These are phyloP conservation scores for Arthromyces matolae DNA, from an alignment of 768 basidiomycete species.

Conservation along the genomic window DNA sequence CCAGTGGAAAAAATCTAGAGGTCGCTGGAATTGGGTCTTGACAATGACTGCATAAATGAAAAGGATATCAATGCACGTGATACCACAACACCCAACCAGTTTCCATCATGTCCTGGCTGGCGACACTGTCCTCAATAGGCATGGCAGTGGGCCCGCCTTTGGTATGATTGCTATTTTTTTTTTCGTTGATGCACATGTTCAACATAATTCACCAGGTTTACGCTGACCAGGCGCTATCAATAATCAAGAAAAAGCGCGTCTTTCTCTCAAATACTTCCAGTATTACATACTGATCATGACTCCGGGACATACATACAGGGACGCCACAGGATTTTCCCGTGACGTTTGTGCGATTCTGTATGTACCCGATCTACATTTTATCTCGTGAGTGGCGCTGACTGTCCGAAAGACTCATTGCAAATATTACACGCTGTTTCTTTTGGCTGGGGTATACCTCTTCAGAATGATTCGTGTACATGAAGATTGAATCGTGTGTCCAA, in stretches of 20 bases:
- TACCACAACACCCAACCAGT: background rate
- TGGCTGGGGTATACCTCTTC: constrained; percentile 61
- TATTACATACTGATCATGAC: background rate
- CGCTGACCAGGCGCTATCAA: constrained; percentile 79
- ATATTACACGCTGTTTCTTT: constrained; percentile 88
- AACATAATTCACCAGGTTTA: no score
- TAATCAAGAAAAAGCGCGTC: constrained; percentile 66
- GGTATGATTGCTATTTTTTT: constrained; percentile 26
- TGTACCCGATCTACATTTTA: constrained; percentile 22
- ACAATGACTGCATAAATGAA: no score
- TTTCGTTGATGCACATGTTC: no score
- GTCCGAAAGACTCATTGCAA: constrained; percentile 61
- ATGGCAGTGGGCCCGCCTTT: constrained; percentile 86
- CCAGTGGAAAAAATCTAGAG: background rate
- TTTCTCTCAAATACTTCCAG: constrained; percentile 3
- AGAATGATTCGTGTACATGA: background rate
- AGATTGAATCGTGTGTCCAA: no score
- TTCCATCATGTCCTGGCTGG: constrained; percentile 52
- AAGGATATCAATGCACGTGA: background rate
- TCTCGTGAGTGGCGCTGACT: constrained; percentile 7
- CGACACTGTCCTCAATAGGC: constrained; percentile 63
- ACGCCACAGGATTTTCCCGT: constrained; percentile 81
- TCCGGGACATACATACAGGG: constrained; percentile 38
- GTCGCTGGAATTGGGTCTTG: background rate
- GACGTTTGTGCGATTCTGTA: constrained; percentile 85